Percentiles rank a stretch among this genome's conserved stretches.
Evolutionary conservation across 2,329 filamentous ascomycete genomes (phyloP).

Genomic region (Exophiala alcalophila): DNA sequence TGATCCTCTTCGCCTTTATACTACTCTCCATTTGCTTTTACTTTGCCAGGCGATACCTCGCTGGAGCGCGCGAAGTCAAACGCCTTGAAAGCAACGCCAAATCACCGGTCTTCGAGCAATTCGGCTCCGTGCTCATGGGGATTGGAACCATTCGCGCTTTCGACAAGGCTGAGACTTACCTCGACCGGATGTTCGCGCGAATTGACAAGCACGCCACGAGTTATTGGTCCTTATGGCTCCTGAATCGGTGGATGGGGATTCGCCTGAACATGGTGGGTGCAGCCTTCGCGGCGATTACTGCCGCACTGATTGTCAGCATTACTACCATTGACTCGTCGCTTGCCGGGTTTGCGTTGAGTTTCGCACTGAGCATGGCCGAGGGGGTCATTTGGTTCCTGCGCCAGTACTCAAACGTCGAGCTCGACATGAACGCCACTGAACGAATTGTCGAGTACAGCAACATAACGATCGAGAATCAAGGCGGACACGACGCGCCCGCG

Average conservation of each 20-base stretch:
- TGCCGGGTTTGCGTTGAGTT: slow-evolving; percentile 72
- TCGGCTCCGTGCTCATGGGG: slow-evolving; percentile 68
- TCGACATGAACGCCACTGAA: slow-evolving; percentile 77
- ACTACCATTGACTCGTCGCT: slow-evolving; percentile 64
- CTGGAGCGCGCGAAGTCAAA: slow-evolving; percentile 72
- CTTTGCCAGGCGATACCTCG: slow-evolving; percentile 62
- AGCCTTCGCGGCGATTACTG: slow-evolving; percentile 64
- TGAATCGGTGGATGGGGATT: slow-evolving; percentile 75
- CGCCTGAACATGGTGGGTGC: slow-evolving; percentile 68
- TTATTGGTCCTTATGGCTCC: slow-evolving; percentile 66
- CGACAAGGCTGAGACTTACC: slow-evolving; percentile 64
- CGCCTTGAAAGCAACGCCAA: slow-evolving; percentile 73
- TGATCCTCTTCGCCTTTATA: slow-evolving; percentile 60
- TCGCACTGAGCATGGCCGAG: slow-evolving; percentile 66
- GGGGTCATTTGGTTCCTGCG: slow-evolving; percentile 65
- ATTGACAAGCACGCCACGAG: slow-evolving; percentile 67
- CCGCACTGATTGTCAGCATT: slow-evolving; percentile 61
- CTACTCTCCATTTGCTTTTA: slow-evolving; percentile 59
- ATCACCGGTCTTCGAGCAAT: slow-evolving; percentile 77
- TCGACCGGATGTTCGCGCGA: slow-evolving; percentile 65
- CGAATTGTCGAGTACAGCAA: slow-evolving; percentile 72
- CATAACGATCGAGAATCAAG: slow-evolving; percentile 64
- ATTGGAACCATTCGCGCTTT: slow-evolving; percentile 75
- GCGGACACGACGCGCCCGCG: slow-evolving; percentile 60
- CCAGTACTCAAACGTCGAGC: slow-evolving; percentile 66